These are phyloP conservation scores for Boechera divaricarpa DNA, from an alignment of 345 rosid genomes.

Conservation along the genomic window DNA sequence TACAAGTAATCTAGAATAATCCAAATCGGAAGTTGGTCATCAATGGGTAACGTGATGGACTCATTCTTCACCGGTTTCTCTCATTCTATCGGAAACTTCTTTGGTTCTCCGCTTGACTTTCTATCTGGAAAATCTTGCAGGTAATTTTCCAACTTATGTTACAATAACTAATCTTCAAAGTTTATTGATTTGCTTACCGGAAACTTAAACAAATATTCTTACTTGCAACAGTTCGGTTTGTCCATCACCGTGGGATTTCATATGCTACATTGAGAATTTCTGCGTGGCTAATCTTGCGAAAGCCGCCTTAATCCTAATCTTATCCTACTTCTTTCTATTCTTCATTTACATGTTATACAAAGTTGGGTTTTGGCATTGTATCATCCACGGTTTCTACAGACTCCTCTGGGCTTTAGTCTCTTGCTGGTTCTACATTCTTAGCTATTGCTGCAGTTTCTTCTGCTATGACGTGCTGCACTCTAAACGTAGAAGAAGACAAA, in stretches of 20 bases:
- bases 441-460: slow-evolving; percentile 49
- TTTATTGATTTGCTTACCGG: neutral
- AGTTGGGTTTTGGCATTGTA: slow-evolving; percentile 54
- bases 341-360: slow-evolving; percentile 59
- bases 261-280: slow-evolving; percentile 60
- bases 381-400: slow-evolving; percentile 53
- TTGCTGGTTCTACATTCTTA: slow-evolving; percentile 52
- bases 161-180: too few species aligned
- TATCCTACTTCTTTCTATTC: slow-evolving; percentile 50
- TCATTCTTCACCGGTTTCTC: slow-evolving; percentile 54
- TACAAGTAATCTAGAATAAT: neutral
- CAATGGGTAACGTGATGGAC: slow-evolving; percentile 50
- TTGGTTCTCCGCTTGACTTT: slow-evolving; percentile 59
- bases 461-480: slow-evolving; percentile 39
- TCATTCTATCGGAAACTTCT: slow-evolving; percentile 48
- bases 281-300: slow-evolving; percentile 60
- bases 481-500: slow-evolving; percentile 35
- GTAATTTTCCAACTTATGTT: slow-evolving; percentile 36
- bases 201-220: too few species aligned
- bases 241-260: slow-evolving; percentile 60
- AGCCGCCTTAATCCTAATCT: slow-evolving; percentile 45
- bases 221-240: slow-evolving; percentile 49
- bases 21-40: slow-evolving; percentile 7
- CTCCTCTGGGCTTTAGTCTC: slow-evolving; percentile 48
- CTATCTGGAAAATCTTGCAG: slow-evolving; percentile 67